phyloP scores from a whole-genome alignment of 306 rosid species.

The Quillaja saponaria region DNA sequence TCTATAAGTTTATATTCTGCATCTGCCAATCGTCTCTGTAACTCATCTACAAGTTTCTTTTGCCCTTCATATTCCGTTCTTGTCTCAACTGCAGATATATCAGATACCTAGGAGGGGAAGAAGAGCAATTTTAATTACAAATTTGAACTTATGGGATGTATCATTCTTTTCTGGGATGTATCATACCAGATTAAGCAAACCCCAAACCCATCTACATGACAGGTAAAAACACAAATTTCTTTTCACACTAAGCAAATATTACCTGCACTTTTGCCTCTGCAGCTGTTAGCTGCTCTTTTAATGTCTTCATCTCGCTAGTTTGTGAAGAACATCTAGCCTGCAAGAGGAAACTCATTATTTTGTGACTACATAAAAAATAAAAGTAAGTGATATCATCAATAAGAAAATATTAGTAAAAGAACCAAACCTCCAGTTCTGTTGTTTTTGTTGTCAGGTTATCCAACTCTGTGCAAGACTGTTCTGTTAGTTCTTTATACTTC shows the following conservation, averaged over 20 bases:
- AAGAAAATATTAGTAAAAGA: slow-evolving; percentile 20
- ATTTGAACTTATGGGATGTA: neutral
- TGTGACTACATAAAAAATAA: slow-evolving; percentile 7
- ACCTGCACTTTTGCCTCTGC: slow-evolving; percentile 89
- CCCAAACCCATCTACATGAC: slow-evolving; percentile 5
- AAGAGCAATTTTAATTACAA: slow-evolving; percentile 17
- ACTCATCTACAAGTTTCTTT: slow-evolving; percentile 61
- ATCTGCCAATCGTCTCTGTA: slow-evolving; percentile 68
- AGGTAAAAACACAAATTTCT: slow-evolving; percentile 3
- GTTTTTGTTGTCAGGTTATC: slow-evolving; percentile 52
- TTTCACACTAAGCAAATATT: slow-evolving; percentile 20
- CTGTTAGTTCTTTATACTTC: slow-evolving; percentile 62
- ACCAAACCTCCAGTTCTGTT: slow-evolving; percentile 77
- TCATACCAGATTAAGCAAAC: too few species aligned
- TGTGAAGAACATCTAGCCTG: slow-evolving; percentile 76
- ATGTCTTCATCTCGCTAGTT: slow-evolving; percentile 52
- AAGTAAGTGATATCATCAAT: slow-evolving; percentile 12
- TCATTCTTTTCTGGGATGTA: slow-evolving; percentile 6
- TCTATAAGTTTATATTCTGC: slow-evolving; percentile 77
- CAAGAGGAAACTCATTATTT: slow-evolving; percentile 23
- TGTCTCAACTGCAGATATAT: slow-evolving; percentile 71
- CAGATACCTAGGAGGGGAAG: slow-evolving; percentile 60
- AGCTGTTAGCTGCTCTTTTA: slow-evolving; percentile 53
- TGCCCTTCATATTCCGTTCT: slow-evolving; percentile 75
- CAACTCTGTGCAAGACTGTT: slow-evolving; percentile 58